Evolutionary conservation across 1,284 basidiomycete species (phyloP).

Genomic region (Vanrija pseudolonga): DNA sequence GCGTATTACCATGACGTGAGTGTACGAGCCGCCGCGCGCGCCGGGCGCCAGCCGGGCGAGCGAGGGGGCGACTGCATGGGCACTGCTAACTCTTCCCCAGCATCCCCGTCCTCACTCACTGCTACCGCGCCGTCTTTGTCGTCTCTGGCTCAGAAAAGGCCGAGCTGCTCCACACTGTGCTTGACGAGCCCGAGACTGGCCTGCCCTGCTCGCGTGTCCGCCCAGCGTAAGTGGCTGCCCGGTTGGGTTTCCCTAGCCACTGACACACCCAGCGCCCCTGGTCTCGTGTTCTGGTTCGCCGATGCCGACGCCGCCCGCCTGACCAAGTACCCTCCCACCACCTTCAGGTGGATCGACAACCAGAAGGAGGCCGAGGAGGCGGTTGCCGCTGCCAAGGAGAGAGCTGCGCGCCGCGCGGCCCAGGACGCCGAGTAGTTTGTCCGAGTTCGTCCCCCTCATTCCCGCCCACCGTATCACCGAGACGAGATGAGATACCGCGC

Average conservation of each 20-base stretch:
- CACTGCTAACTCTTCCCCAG: slow-evolving; percentile 21
- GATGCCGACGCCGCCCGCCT: slow-evolving; percentile 66
- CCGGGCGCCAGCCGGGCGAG: too few relatives aligned
- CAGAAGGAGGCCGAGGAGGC: slow-evolving; percentile 49
- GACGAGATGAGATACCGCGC: too few relatives aligned
- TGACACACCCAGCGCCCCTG: slow-evolving; percentile 56
- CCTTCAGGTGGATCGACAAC: slow-evolving; percentile 50
- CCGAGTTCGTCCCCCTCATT: too few relatives aligned
- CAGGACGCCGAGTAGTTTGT: slow-evolving; percentile 10
- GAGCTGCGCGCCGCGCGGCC: slow-evolving; percentile 25
- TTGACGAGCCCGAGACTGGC: slow-evolving; percentile 77
- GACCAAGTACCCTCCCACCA: slow-evolving; percentile 44
- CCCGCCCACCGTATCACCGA: too few relatives aligned
- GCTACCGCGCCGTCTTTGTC: slow-evolving; percentile 83
- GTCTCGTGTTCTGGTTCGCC: slow-evolving; percentile 88
- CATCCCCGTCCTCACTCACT: slow-evolving; percentile 85
- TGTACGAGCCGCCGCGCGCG: background rate
- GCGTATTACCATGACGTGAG: slow-evolving; percentile 75
- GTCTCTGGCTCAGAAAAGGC: slow-evolving; percentile 80
- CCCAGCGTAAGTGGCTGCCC: slow-evolving; percentile 55
- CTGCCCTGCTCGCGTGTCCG: slow-evolving; percentile 81
- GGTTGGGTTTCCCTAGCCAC: background rate
- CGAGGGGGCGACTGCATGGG: too few relatives aligned
- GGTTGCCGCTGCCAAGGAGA: slow-evolving; percentile 37
- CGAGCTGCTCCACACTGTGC: slow-evolving; percentile 68